Percentiles rank a stretch among this genome's conserved stretches.
These are phyloP conservation scores for Rubus parviflorus DNA, from an alignment of 306 rosid genomes.

Conservation along the genomic window DNA sequence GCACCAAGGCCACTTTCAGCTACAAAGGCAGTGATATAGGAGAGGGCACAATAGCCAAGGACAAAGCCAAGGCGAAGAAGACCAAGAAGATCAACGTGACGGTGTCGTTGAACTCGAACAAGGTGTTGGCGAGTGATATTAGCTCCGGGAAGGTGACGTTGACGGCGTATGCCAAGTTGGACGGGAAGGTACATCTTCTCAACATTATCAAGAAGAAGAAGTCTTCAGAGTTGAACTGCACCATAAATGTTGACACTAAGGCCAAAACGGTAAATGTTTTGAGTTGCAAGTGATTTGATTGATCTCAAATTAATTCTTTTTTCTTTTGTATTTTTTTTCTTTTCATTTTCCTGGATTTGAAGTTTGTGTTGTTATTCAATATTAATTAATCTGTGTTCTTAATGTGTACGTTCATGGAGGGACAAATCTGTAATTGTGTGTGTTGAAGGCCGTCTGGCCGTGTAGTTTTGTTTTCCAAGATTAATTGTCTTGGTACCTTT, in stretches of 20 bases:
- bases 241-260: constrained; percentile 23
- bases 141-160: constrained; percentile 26
- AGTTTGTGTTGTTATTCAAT: constrained; percentile 11
- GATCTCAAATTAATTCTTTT: background rate
- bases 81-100: constrained; percentile 27
- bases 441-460: background rate
- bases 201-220: constrained; percentile 36
- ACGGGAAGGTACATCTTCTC: constrained; percentile 35
- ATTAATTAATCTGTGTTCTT: background rate
- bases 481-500: background rate
- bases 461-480: background rate
- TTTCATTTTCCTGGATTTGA: background rate
- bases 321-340: background rate
- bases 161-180: constrained; percentile 31
- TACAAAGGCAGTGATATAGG: constrained; percentile 33
- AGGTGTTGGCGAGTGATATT: constrained; percentile 26
- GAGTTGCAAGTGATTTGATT: constrained; percentile 28
- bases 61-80: constrained; percentile 22
- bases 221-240: constrained; percentile 31
- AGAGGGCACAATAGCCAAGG: constrained; percentile 19
- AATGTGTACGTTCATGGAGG: background rate
- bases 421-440: background rate
- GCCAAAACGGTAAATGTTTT: constrained; percentile 19
- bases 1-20: constrained; percentile 20
- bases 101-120: constrained; percentile 21